phyloP scores from a whole-genome alignment of 305 asterid genomes.

The Nicotiana rustica region DNA sequence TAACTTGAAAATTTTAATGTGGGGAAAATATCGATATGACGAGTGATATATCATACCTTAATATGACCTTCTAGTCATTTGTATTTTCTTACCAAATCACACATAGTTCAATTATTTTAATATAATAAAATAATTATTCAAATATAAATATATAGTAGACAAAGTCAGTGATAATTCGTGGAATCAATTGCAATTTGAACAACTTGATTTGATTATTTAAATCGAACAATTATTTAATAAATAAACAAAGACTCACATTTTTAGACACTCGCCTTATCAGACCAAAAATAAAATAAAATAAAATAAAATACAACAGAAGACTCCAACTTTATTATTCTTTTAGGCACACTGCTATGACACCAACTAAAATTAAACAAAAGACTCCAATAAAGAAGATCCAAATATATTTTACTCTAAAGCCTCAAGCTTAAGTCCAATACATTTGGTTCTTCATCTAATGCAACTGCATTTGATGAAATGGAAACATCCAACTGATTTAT shows the following conservation, averaged over 20 bases:
- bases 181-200: neutral
- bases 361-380: neutral
- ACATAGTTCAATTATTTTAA: too few species aligned
- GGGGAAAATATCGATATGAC: too few species aligned
- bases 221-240: too few species aligned
- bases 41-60: too few species aligned
- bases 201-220: neutral
- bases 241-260: neutral
- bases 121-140: too few species aligned
- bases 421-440: constrained; percentile 3
- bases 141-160: too few species aligned
- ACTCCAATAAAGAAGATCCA: neutral
- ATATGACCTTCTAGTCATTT: too few species aligned
- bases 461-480: neutral
- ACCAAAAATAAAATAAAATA: neutral
- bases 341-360: neutral
- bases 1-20: too few species aligned
- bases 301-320: neutral
- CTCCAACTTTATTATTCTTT: neutral
- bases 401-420: neutral
- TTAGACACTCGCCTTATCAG: neutral
- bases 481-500: constrained; percentile 26
- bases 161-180: too few species aligned
- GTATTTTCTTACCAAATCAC: too few species aligned
- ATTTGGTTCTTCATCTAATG: neutral